Conservation (phyloP, 768 basidiomycete genomes). For the Coprinopsis marcescibilis region DNA sequence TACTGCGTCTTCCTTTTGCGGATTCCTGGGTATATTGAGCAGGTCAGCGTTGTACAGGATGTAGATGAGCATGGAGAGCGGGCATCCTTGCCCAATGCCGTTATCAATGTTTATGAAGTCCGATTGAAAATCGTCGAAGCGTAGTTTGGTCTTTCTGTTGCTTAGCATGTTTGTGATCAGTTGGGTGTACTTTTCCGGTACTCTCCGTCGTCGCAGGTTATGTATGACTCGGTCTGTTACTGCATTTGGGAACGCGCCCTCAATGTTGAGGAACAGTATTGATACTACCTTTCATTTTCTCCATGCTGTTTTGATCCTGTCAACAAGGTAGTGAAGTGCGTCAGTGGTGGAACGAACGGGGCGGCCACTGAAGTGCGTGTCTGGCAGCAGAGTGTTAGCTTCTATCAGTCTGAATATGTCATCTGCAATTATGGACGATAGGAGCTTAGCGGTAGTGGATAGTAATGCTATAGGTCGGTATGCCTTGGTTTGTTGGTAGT, state of each 20-base stretch:
- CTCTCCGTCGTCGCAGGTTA: conserved; percentile 21
- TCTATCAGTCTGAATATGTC: conserved; percentile 21
- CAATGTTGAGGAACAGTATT: conserved; percentile 33
- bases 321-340: conserved; percentile 25
- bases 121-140: conserved; percentile 22
- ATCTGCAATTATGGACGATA: conserved; percentile 17
- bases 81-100: conserved; percentile 23
- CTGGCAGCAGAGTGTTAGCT: conserved; percentile 22
- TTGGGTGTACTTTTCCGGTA: conserved; percentile 17
- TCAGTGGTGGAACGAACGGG: conserved; percentile 31
- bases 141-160: conserved; percentile 10
- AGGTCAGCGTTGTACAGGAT: conserved; percentile 22
- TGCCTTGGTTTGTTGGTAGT: conserved; percentile 27
- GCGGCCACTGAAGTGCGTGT: conserved; percentile 28
- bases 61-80: conserved; percentile 21
- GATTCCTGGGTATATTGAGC: conserved; percentile 6
- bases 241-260: conserved; percentile 35
- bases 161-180: conserved; percentile 12
- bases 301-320: conserved; percentile 33
- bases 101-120: conserved; percentile 15
- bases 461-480: conserved; percentile 33
- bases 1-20: conserved; percentile 12
- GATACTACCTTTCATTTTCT: conserved; percentile 22
- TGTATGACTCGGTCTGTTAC: conserved; percentile 22
- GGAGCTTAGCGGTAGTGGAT: conserved; percentile 25